Conservation (phyloP, 768 basidiomycete genomes). For the Phlegmacium glaucopus region DNA sequence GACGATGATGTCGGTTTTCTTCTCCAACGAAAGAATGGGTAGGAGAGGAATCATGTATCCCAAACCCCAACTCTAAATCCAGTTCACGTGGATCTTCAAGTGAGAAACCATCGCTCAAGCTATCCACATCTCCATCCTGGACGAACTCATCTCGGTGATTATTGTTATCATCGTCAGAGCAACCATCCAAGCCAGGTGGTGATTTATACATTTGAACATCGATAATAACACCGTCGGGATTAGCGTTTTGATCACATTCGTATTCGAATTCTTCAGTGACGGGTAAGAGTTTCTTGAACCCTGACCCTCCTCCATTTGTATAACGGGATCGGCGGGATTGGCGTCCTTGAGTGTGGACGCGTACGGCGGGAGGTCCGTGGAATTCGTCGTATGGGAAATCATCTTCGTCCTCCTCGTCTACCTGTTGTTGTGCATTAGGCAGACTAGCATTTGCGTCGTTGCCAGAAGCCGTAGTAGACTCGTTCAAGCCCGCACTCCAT, state of each 20-base stretch:
- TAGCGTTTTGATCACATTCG: too few relatives aligned
- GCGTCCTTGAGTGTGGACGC: conserved; percentile 5
- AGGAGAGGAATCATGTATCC: conserved; percentile 9
- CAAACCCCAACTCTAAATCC: conserved; percentile 28
- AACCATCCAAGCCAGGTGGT: too few relatives aligned
- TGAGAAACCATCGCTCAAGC: neutral
- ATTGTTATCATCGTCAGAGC: conserved; percentile 1
- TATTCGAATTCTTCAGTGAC: too few relatives aligned
- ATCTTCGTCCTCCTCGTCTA: too few relatives aligned
- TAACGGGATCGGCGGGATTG: neutral
- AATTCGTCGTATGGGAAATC: conserved; percentile 13
- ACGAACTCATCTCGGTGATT: neutral
- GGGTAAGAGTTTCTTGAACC: too few relatives aligned
- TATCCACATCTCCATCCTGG: conserved; percentile 17
- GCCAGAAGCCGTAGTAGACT: too few relatives aligned
- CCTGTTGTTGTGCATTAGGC: neutral
- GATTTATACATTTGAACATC: too few relatives aligned
- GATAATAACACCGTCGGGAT: too few relatives aligned
- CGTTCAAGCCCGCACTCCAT: conserved; percentile 28
- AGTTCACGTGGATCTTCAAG: conserved; percentile 24
- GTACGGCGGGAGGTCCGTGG: conserved; percentile 10
- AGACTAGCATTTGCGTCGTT: too few relatives aligned
- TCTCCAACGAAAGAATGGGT: neutral
- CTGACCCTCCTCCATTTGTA: too few relatives aligned
- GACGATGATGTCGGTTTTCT: too few relatives aligned